phyloP scores from a whole-genome alignment of 2,329 filamentous ascomycete genomes.

The Trichoderma sp. region DNA sequence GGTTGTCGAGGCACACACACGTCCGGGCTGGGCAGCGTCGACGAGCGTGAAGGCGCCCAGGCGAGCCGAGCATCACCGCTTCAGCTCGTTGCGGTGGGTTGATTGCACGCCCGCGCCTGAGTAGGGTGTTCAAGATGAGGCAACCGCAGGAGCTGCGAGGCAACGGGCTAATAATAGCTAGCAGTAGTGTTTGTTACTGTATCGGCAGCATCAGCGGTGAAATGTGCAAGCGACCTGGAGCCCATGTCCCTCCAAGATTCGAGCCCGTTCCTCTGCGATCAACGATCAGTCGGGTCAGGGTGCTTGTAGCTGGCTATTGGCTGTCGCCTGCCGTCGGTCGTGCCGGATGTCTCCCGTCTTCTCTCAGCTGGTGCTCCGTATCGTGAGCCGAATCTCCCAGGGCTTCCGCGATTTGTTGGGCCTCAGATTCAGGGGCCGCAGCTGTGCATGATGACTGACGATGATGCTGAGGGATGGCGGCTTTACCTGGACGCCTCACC shows the following conservation, averaged over 20 bases:
- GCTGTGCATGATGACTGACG: slow-evolving; percentile 7
- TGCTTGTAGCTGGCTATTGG: neutral
- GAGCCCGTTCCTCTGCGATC: neutral
- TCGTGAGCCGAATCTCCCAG: neutral
- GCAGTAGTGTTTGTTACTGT: neutral
- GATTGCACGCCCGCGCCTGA: neutral
- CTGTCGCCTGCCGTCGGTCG: neutral
- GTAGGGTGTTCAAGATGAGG: neutral
- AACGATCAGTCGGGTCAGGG: neutral
- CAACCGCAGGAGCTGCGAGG: slow-evolving; percentile 7
- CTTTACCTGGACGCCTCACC: slow-evolving; percentile 15
- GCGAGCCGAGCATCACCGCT: slow-evolving; percentile 2
- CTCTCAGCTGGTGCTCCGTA: neutral
- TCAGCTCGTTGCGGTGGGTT: neutral
- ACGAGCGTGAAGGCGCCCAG: neutral
- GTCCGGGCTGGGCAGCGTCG: slow-evolving; percentile 8
- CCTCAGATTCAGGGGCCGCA: neutral
- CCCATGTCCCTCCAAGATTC: neutral
- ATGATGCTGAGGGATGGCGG: slow-evolving; percentile 3
- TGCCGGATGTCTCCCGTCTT: neutral
- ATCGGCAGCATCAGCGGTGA: no score
- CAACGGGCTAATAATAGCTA: neutral
- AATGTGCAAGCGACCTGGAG: neutral
- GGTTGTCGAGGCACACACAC: slow-evolving; percentile 5
- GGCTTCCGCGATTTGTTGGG: neutral